These are phyloP conservation scores for Aspergillus pseudoviridinutans DNA, from an alignment of 2,329 filamentous ascomycete species.

Conservation along the genomic window DNA sequence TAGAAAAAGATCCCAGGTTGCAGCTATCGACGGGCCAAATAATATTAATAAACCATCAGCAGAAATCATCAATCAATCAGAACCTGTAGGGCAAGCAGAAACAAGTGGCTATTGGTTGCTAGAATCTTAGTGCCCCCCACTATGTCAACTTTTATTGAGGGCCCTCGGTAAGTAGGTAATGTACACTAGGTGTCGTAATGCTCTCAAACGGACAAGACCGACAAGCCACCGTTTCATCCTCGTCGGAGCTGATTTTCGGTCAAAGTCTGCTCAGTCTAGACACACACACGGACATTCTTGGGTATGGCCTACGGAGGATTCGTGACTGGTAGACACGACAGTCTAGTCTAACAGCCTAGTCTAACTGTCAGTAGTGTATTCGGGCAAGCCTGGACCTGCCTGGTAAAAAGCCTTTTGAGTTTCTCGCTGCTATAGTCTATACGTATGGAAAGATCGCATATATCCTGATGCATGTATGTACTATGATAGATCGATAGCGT, in stretches of 20 bases:
- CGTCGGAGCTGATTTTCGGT: not conserved
- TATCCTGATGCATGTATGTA: not conserved
- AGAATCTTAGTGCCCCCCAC: not conserved
- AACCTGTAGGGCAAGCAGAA: not conserved
- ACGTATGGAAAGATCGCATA: no score
- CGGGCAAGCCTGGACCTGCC: not conserved
- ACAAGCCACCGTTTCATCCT: not conserved
- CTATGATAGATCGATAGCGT: not conserved
- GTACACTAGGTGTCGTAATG: no score
- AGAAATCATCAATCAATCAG: not conserved
- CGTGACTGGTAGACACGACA: not conserved
- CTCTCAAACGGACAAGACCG: not conserved
- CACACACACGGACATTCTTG: no score
- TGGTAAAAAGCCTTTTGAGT: not conserved
- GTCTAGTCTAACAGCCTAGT: no score
- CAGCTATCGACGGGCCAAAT: no score
- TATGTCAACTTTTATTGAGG: no score
- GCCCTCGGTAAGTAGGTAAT: no score
- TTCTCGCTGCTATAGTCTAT: no score
- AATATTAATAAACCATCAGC: no score
- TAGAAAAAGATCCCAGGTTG: no score
- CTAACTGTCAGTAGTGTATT: not conserved
- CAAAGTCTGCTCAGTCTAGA: not conserved
- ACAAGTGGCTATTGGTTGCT: no score
- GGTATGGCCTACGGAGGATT: not conserved